These are phyloP conservation scores for Corchorus capsularis DNA, from an alignment of 345 rosid genomes.

Conservation along the genomic window DNA sequence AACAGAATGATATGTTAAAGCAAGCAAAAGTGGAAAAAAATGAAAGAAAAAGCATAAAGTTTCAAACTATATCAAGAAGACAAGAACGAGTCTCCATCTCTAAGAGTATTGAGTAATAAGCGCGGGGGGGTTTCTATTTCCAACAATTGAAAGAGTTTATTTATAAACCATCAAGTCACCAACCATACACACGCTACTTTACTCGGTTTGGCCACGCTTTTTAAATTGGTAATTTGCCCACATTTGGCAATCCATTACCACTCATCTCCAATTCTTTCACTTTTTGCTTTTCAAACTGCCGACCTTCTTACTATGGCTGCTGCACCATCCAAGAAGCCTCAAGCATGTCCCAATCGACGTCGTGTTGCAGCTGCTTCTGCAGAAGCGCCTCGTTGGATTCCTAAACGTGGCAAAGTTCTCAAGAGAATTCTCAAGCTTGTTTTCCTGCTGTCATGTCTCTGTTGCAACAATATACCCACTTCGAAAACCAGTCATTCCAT, in stretches of 20 bases:
- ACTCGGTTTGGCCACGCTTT: background rate
- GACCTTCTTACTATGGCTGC: background rate
- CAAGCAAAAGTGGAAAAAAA: background rate
- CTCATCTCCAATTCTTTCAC: background rate
- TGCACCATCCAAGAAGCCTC: background rate
- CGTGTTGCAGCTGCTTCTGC: background rate
- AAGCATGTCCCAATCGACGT: background rate
- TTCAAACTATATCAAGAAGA: background rate
- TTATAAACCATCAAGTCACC: background rate
- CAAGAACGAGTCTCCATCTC: background rate
- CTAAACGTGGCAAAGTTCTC: slow-evolving; percentile 15
- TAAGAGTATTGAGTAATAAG: too few relatives aligned
- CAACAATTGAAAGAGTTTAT: too few relatives aligned
- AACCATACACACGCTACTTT: slow-evolving; percentile 6
- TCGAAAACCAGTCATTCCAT: background rate
- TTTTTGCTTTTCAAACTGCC: background rate
- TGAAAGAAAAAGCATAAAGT: background rate
- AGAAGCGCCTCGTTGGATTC: slow-evolving; percentile 17
- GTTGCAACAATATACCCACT: background rate
- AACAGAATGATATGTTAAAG: background rate
- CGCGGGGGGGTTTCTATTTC: too few relatives aligned
- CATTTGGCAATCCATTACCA: too few relatives aligned
- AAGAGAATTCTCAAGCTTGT: slow-evolving; percentile 7
- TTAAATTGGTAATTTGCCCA: too few relatives aligned
- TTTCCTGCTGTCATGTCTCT: too few relatives aligned